Evolutionary conservation across 352 stramenopile genomes (phyloP).

Genomic region (Elongisporangium anandrum): DNA sequence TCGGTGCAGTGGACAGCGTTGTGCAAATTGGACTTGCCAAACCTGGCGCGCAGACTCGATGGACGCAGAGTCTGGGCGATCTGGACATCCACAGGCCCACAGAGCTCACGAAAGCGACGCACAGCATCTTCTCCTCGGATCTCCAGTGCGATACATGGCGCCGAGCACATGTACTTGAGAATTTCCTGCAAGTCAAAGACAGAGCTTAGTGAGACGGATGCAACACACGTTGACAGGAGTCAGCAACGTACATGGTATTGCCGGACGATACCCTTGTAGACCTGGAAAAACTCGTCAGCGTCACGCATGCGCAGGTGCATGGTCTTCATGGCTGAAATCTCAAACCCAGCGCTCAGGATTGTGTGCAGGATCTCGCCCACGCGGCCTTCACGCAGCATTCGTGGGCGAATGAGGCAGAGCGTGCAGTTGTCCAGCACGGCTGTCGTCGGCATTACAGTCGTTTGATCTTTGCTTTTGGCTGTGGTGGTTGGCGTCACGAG

Average conservation of each 20-base stretch:
- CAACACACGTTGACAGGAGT: not conserved
- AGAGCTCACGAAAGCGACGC: conserved; percentile 69
- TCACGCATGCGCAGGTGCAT: conserved; percentile 75
- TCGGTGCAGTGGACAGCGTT: conserved; percentile 94
- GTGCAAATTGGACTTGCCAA: conserved; percentile 75
- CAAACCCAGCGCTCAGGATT: conserved; percentile 80
- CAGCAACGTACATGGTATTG: conserved; percentile 56
- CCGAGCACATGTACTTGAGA: conserved; percentile 90
- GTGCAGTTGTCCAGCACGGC: conserved; percentile 65
- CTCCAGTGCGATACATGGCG: conserved; percentile 85
- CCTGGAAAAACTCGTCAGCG: conserved; percentile 89
- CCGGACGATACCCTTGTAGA: conserved; percentile 74
- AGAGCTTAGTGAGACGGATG: not conserved
- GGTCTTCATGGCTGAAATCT: conserved; percentile 86
- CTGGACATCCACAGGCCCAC: conserved; percentile 87
- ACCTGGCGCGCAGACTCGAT: conserved; percentile 81
- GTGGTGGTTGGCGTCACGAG: not conserved
- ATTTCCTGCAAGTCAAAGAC: conserved; percentile 42
- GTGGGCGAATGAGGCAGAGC: conserved; percentile 52
- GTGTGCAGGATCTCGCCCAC: conserved; percentile 75
- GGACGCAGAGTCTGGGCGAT: conserved; percentile 86
- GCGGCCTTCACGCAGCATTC: conserved; percentile 52
- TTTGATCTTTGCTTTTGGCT: not conserved
- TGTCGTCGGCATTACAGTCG: conserved; percentile 24
- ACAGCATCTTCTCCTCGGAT: conserved; percentile 84